Evolutionary conservation across 148 eudicot species (phyloP).

Genomic region (Vaccinium darrowii): DNA sequence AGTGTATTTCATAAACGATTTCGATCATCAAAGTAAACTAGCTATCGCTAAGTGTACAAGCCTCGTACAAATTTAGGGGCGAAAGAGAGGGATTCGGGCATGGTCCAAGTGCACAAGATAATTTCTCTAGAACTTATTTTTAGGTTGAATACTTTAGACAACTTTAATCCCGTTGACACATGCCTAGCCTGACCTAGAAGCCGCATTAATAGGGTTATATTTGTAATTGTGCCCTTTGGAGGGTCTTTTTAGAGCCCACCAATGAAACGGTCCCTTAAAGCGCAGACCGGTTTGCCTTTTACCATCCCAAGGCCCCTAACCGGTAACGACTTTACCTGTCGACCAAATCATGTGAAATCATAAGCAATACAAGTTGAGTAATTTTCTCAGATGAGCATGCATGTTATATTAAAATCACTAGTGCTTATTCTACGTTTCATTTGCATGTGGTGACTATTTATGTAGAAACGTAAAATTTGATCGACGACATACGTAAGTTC

Average conservation of each 20-base stretch:
- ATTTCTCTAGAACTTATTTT: neutral
- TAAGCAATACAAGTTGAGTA: neutral
- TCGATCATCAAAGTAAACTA: no score
- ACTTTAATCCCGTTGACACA: neutral
- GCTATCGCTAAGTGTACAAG: no score
- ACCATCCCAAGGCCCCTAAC: constrained; percentile 4
- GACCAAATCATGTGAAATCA: constrained; percentile 6
- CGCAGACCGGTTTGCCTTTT: neutral
- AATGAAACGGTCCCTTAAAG: neutral
- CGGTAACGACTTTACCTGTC: constrained; percentile 11
- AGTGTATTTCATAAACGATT: no score
- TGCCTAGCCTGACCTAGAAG: neutral
- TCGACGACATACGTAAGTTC: neutral
- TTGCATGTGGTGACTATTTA: neutral
- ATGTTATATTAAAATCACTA: neutral
- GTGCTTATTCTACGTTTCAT: neutral
- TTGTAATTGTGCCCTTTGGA: neutral
- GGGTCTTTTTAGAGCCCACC: neutral
- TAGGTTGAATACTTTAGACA: neutral
- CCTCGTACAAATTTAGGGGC: no score
- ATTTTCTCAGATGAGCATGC: neutral
- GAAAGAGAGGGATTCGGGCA: neutral
- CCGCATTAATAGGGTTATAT: neutral
- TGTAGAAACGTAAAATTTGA: neutral
- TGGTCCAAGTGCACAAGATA: neutral